Conservation (phyloP, 2,329 filamentous ascomycete species). For the Metarhizium humberi region DNA sequence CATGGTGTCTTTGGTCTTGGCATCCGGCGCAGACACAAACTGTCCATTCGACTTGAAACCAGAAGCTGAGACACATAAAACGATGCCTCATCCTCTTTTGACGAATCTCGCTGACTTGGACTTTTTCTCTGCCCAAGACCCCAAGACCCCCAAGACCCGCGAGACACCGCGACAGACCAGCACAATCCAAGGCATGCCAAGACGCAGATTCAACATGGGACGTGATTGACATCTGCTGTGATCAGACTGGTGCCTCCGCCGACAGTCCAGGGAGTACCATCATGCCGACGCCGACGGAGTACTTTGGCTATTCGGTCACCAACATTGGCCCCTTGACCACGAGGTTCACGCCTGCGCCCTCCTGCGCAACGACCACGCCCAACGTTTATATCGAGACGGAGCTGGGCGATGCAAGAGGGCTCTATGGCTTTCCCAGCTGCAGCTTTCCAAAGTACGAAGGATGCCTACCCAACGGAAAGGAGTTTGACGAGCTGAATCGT, state of each 20-base stretch:
- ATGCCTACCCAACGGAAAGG: slow-evolving; percentile 14
- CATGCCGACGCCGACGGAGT: slow-evolving; percentile 16
- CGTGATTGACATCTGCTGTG: not conserved
- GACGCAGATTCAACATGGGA: not conserved
- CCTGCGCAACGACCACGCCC: slow-evolving; percentile 12
- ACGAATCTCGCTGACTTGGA: not conserved
- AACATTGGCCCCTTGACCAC: slow-evolving; percentile 22
- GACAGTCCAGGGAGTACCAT: not conserved
- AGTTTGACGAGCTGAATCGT: slow-evolving; percentile 6
- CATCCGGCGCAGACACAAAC: not conserved
- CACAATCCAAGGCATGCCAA: not conserved
- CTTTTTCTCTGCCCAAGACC: not conserved
- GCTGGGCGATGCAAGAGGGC: not conserved
- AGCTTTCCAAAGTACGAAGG: slow-evolving; percentile 1
- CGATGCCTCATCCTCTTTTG: not conserved
- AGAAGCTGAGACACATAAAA: not conserved
- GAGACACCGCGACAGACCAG: not conserved
- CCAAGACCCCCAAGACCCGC: not conserved
- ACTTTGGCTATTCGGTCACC: slow-evolving; percentile 13
- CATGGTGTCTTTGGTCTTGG: not conserved
- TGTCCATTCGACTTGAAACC: not conserved
- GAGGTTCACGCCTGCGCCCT: slow-evolving; percentile 15
- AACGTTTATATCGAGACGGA: slow-evolving; percentile 1
- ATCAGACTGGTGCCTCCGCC: not conserved
- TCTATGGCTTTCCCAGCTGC: slow-evolving; percentile 8